Conservation (phyloP, 345 rosid species). For the Hibiscus trionum region DNA sequence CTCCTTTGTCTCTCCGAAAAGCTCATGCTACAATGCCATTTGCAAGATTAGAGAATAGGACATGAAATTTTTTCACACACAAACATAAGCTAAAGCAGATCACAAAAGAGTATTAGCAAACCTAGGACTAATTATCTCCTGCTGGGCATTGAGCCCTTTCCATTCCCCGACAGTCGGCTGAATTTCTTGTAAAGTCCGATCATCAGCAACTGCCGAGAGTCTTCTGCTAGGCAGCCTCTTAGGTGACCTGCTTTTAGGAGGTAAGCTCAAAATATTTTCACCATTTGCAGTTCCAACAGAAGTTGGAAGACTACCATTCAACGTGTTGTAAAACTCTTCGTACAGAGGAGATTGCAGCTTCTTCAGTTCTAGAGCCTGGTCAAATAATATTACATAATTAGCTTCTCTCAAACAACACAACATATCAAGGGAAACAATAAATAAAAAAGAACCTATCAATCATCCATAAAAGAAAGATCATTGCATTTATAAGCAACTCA, state of each 20-base stretch:
- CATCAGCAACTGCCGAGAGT: constrained; percentile 44
- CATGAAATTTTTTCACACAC: not conserved
- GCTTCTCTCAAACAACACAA: not conserved
- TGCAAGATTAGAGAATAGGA: constrained; percentile 3
- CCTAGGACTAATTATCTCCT: constrained; percentile 44
- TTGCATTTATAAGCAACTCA: not conserved
- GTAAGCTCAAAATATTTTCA: constrained; percentile 51
- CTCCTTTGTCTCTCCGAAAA: constrained; percentile 57
- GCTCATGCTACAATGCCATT: constrained; percentile 31
- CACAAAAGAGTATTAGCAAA: constrained; percentile 21
- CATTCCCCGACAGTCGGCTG: constrained; percentile 41
- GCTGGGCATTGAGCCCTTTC: constrained; percentile 32
- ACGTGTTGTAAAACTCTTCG: constrained; percentile 72
- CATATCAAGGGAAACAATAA: not conserved
- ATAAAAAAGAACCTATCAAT: constrained; percentile 7
- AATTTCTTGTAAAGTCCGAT: constrained; percentile 45
- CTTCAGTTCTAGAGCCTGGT: constrained; percentile 70
- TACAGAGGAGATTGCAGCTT: constrained; percentile 72
- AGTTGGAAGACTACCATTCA: constrained; percentile 44
- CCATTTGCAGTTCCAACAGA: constrained; percentile 29
- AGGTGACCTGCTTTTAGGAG: constrained; percentile 76
- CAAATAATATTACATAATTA: not conserved
- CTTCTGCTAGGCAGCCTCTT: constrained; percentile 70
- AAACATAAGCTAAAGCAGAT: constrained; percentile 9
- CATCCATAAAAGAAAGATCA: constrained; percentile 5